These are phyloP conservation scores for Stemphylium lycopersici DNA, from an alignment of 2,329 filamentous ascomycete genomes.

Conservation along the genomic window DNA sequence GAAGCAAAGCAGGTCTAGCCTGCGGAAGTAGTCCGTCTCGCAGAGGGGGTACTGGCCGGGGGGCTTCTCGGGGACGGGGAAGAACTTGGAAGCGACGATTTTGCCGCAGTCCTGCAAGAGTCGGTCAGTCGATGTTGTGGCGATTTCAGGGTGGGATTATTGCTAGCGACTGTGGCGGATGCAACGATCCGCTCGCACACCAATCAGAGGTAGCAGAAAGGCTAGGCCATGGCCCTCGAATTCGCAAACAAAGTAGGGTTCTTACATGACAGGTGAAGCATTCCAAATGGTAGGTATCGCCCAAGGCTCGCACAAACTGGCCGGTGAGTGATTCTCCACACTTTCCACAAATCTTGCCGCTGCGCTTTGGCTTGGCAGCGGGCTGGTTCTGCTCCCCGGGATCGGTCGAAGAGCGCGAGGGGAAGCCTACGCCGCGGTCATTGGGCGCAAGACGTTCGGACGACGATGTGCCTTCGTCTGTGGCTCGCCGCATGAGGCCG, in stretches of 20 bases:
- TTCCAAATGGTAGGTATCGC: slow-evolving; percentile 93
- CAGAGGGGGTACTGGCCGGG: slow-evolving; percentile 92
- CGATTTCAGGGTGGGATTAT: neutral
- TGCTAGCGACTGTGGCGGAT: neutral
- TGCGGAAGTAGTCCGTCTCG: slow-evolving; percentile 94
- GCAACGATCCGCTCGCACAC: neutral
- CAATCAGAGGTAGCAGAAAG: neutral
- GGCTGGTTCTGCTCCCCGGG: slow-evolving; percentile 32
- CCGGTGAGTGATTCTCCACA: slow-evolving; percentile 87
- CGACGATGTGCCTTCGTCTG: slow-evolving; percentile 35
- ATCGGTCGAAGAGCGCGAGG: slow-evolving; percentile 38
- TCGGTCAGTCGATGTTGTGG: slow-evolving; percentile 6
- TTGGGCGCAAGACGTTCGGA: slow-evolving; percentile 33
- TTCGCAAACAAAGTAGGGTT: slow-evolving; percentile 3
- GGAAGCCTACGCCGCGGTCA: slow-evolving; percentile 27
- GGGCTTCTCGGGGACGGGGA: slow-evolving; percentile 90
- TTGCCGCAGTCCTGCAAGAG: slow-evolving; percentile 82
- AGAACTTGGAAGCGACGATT: slow-evolving; percentile 98
- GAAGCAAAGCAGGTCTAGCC: slow-evolving; percentile 87
- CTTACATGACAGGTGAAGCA: slow-evolving; percentile 94
- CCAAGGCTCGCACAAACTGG: slow-evolving; percentile 92
- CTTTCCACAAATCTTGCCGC: slow-evolving; percentile 69
- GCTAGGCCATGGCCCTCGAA: neutral
- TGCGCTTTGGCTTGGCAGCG: slow-evolving; percentile 40
- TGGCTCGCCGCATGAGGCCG: slow-evolving; percentile 39